Base-by-base conservation (phyloP, 2,329 filamentous ascomycete genomes). In the Bretziella fagacearum region DNA sequence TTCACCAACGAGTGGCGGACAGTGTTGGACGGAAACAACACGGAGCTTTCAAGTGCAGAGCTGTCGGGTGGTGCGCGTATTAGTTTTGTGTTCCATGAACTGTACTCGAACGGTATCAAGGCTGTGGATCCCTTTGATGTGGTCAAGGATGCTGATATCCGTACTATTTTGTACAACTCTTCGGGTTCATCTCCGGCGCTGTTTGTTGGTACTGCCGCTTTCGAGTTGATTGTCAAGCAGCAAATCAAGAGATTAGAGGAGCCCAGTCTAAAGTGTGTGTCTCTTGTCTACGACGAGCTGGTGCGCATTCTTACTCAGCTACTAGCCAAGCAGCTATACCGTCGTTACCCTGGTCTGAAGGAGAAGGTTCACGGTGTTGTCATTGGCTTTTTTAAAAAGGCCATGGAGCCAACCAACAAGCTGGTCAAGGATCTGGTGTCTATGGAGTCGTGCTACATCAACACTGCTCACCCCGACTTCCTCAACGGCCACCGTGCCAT, bases 331-430 rank as follows among this genome's bases (percentile, higher is more conserved):
- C 73, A 81, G 55, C 69, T 94, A 42, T 98, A 93, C 72, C 78
- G 89, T 52, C 76, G 91, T 52, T 98, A 98, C 60, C 91, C 91
- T n/a, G 67, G 70, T 53, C 70, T 98, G 47, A 96, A 96, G 71
- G 91, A 98, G 70, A 95, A 93, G 67, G 84, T 98, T 64, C 87
- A 98, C 62, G 70, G 71, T 10, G 87, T 94, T 11, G 89, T 96
- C 44, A 91, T 98, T 55, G 59, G 69, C 7, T 98, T 98, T 65
- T 96, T 95, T 72, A 96, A 96, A 68, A 94, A 93, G 68, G 80
- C 85, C 46, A 94, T 96, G 84, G 86, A 95, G 46, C 91, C 91
- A 5, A 94, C 91, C 30, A 96, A 95, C 69, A 96, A 96, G 71
- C 74, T 98, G 41, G 91, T 98, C 49, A 79, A 68, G 57, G 91